Base-by-base conservation (phyloP, 345 rosid genomes). In the Ceriops tagal region DNA sequence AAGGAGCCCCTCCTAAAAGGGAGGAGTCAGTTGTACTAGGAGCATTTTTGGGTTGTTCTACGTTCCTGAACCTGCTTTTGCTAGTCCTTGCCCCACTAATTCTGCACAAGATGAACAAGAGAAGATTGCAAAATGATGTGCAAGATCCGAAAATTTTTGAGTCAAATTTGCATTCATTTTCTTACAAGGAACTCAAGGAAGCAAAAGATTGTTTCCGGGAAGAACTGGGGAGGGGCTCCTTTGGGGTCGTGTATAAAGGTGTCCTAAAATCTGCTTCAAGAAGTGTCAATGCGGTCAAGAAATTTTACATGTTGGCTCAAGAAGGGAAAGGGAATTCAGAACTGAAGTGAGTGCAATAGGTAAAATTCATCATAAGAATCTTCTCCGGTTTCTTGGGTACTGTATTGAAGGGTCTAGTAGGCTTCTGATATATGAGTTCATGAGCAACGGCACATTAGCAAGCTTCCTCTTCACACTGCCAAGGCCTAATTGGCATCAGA, bases 191-290 rank as follows among this genome's bases (percentile, higher is more conserved):
- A 43, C 49, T 43, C 5, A 4, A 43, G 19, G 5, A 69, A 64
- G 86, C 82, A 20, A 78, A 84, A 2, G 49, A 56, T 18, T 30
- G 73, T 1, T 85, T 82, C 82, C 56, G 70, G 30, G 75, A 82
- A 30, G 73, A 69, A 59, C 65, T 85, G 20, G 88, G 88, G 2
- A 69, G 75, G 74, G 13, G 88, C 83, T 34, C 77, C 16, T 85
- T 78, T 62, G 81, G 81, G 10, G 61, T 69, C n/a, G 65, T 61
- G 24, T 61, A 61, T 46, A 61, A 35, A 8, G 65, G 65, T 21
- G 46, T 61, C n/a, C n/a, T 61, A 8, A 24, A 34, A 61, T 35
- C 30, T 20, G 11, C 16, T 32, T 20, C 49, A 0, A 21, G 2
- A 16, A n/a, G 6, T 9, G n/a, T 35, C 11, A 46, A 35, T 6